phyloP scores from a whole-genome alignment of 495 filamentous ascomycete genomes.

The Elasticomyces elasticus region DNA sequence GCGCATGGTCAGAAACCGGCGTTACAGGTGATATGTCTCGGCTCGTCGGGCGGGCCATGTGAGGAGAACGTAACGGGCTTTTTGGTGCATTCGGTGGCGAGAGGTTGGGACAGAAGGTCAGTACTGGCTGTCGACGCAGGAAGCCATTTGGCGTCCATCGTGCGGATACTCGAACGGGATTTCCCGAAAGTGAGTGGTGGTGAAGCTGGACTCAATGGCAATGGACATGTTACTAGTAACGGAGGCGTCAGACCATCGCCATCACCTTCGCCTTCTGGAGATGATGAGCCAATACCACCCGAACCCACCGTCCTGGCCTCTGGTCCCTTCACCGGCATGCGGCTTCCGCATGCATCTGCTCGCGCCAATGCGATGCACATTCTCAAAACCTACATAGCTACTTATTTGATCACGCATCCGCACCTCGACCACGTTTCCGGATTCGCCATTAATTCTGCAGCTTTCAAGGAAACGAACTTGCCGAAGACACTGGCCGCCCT shows the following conservation, averaged over 20 bases:
- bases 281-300: constrained; percentile 15
- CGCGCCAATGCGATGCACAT: constrained; percentile 72
- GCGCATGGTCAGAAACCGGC: constrained; percentile 13
- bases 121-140: constrained; percentile 87
- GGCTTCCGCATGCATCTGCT: constrained; percentile 49
- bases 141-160: constrained; percentile 75
- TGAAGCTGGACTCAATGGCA: constrained; percentile 1
- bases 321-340: constrained; percentile 68
- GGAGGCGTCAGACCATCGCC: neutral
- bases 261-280: constrained; percentile 15
- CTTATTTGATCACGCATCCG: constrained; percentile 85
- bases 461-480: constrained; percentile 57
- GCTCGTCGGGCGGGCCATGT: constrained; percentile 78
- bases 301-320: constrained; percentile 24
- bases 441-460: constrained; percentile 84
- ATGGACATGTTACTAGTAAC: constrained; percentile 2
- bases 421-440: constrained; percentile 90
- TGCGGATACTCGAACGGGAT: constrained; percentile 54
- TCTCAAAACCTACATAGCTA: constrained; percentile 65
- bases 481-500: constrained; percentile 79
- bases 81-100: constrained; percentile 70
- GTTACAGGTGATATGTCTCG: constrained; percentile 32
- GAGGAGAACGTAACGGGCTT: constrained; percentile 86
- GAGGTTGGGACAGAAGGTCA: constrained; percentile 68
- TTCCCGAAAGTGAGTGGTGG: constrained; percentile 24